Base-by-base conservation (phyloP, 257 asterid genomes). In the Haberlea rhodopensis region DNA sequence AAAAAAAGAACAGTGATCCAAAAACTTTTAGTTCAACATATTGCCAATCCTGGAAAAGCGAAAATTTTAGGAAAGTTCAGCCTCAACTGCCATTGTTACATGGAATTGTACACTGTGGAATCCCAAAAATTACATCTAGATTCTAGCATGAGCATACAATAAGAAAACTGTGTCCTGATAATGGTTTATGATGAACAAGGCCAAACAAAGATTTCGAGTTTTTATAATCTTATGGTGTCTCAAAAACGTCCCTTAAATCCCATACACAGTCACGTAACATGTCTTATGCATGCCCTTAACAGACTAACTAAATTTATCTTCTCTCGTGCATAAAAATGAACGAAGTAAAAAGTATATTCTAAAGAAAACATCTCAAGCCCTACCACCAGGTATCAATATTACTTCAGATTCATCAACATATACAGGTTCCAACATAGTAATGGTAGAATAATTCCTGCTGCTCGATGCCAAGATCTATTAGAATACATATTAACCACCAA, bases 11-110 rank as follows among this genome's bases (percentile, higher is more conserved):
- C 59, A 62, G 73, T 7, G 29, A 56, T 2, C 25, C 18, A 25
- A 56, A 10, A 49, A 11, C 16, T 56, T 52, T 51, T 2, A 48
- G 23, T 13, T 24, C n/a, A n/a, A 28, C 19, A 40, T 51, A 63
- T 58, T 59, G 65, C 63, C 72, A 66, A 52, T 58, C 78, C 78
- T 74, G 79, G 73, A 78, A 78, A 40, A 40, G 18, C 23, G 40
- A 32, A 52, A 40, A 40, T 15, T 13, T 20, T 28, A 52, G 18
- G 16, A 19, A 62, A 53, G n/a, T 52, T 32, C 53, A 56, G 62
- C 18, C 16, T 78, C 64, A 61, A 46, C 23, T 51, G 53, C 70
- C 31, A 22, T 23, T 19, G 13, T 9, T 20, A 28, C 24, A 69
- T 53, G 9, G 26, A 53, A 59, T 34, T 11, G 29, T 60, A 15